phyloP scores from a whole-genome alignment of 768 basidiomycete species.

The Leccinum barrowsii region DNA sequence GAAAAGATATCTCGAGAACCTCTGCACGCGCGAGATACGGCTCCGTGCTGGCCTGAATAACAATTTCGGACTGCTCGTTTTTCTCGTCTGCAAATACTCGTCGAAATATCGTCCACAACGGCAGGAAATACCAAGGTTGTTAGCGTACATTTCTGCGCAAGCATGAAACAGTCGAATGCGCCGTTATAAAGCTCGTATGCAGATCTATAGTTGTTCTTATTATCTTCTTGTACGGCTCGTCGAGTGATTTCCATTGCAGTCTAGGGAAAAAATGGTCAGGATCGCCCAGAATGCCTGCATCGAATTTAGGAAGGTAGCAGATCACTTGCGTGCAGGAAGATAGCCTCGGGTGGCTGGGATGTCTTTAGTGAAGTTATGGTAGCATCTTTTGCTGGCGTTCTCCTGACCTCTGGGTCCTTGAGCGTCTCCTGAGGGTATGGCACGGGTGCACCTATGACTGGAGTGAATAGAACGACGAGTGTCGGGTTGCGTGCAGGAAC shows the following conservation, averaged over 20 bases:
- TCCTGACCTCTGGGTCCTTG: neutral
- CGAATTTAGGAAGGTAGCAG: no score
- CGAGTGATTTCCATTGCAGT: constrained; percentile 85
- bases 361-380: neutral
- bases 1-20: constrained; percentile 63
- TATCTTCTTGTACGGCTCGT: constrained; percentile 85
- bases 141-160: constrained; percentile 77
- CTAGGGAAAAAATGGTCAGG: constrained; percentile 26
- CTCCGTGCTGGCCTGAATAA: constrained; percentile 79
- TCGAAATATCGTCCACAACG: neutral
- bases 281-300: neutral
- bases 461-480: no score
- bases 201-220: constrained; percentile 83
- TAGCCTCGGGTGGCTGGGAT: constrained; percentile 9
- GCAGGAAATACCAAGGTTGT: neutral
- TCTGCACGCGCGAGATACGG: constrained; percentile 84
- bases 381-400: neutral
- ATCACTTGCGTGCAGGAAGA: constrained; percentile 14
- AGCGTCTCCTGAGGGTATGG: no score
- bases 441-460: no score
- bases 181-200: constrained; percentile 92
- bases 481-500: no score
- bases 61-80: constrained; percentile 80
- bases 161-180: constrained; percentile 94
- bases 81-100: constrained; percentile 55